A percentile compares a stretch with the other conserved stretches of the same genome.
Conservation (phyloP, 2,329 filamentous ascomycete genomes). For the Pseudofabraea citricarpa region DNA sequence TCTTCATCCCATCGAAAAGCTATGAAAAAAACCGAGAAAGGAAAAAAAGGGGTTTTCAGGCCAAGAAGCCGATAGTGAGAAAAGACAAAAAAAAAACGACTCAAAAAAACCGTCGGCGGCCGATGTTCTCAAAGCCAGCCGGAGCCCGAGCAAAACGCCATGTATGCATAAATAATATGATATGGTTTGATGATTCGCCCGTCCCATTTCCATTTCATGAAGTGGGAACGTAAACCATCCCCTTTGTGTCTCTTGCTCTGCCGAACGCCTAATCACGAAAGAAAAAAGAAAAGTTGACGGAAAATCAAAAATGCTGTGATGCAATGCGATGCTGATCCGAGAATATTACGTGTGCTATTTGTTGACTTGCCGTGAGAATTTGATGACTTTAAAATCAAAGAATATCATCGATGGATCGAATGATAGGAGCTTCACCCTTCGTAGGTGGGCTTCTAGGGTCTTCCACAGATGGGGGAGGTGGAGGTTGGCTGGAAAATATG, state of each 20-base stretch:
- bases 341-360: too few species aligned
- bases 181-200: too few species aligned
- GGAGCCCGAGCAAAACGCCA: too few species aligned
- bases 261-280: neutral
- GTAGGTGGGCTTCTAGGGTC: conserved; percentile 74
- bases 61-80: too few species aligned
- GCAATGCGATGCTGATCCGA: neutral
- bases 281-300: neutral
- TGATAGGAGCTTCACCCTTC: conserved; percentile 69
- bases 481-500: conserved; percentile 46
- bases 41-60: too few species aligned
- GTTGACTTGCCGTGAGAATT: too few species aligned
- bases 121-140: conserved; percentile 3
- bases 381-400: too few species aligned
- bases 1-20: too few species aligned
- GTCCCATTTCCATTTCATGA: too few species aligned
- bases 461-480: conserved; percentile 26
- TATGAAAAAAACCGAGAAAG: neutral
- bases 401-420: conserved; percentile 72
- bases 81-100: neutral
- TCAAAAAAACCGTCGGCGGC: conserved; percentile 1
- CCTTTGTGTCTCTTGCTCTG: neutral
- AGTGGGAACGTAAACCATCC: too few species aligned
- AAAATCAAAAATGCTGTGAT: neutral
- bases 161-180: conserved; percentile 1